Base-by-base conservation (phyloP, 495 filamentous ascomycete genomes). In the Talaromyces stipitatus region DNA sequence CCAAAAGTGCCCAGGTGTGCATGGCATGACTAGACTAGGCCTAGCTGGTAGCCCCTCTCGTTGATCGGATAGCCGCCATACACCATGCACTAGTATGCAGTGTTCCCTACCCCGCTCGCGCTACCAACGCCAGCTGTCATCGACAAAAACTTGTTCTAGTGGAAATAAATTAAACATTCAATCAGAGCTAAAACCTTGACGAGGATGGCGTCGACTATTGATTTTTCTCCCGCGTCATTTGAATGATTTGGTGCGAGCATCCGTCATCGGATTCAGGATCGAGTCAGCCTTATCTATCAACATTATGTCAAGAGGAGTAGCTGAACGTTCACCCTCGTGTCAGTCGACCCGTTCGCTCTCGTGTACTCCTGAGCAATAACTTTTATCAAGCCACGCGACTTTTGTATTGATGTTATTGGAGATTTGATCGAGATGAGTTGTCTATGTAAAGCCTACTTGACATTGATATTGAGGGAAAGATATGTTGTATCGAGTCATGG, bases 31-130 rank as follows among this genome's bases (percentile, higher is more conserved):
- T 48, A 48, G 45, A 48, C 14, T 26, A n/a, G n/a, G n/a, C n/a
- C 24, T 26, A 26, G 5, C 10, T 4, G 22, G 45, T 26, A 26
- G 24, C 20, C 29, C 50, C 29, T 52, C 29, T 52, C 24, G 29
- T 52, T 52, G 50, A 52, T 32, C 14, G 50, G 26, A 52, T 52
- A 52, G 50, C 50, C 50, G 50, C 50, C 50, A 23, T 26, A 24
- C 24, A 26, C 36, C 36, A 41, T 2, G 36, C 36, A 41, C 36
- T 41, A 41, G 36, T 9, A 41, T 41, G 36, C 36, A 41, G 22
- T 14, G 28, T 29, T n/a, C 16, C 50, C 16, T 52, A 52, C 50
- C 50, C 50, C 50, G 50, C 50, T 52, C 50, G 50, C 50, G 9
- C 6, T 32, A 20, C 16, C 24, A 22, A 20, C 23, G 20, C 45